These are phyloP conservation scores for Cardamine occulta DNA, from an alignment of 345 rosid species.

Conservation along the genomic window DNA sequence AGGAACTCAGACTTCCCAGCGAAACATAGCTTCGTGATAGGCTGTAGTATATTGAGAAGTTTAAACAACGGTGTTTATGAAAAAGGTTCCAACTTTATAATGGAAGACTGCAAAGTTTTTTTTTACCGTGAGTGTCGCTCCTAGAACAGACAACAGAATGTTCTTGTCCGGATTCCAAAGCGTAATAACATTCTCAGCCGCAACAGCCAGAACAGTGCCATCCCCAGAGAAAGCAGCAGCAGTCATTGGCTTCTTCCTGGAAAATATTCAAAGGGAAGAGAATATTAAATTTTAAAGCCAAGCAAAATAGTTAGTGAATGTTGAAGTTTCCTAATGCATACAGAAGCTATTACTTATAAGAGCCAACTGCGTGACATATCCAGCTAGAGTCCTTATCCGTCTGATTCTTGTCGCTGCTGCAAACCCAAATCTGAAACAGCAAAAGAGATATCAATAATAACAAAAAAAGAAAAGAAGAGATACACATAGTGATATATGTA, in stretches of 20 bases:
- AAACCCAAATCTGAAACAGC: constrained; percentile 71
- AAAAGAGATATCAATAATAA: background rate
- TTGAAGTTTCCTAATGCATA: constrained; percentile 8
- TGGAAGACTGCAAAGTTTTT: background rate
- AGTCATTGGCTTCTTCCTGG: constrained; percentile 86
- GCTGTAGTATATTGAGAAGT: constrained; percentile 26
- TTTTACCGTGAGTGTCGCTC: constrained; percentile 63
- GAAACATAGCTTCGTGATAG: constrained; percentile 67
- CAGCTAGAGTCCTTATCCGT: constrained; percentile 59
- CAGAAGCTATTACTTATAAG: constrained; percentile 69
- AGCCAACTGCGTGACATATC: constrained; percentile 90
- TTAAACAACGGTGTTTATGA: background rate
- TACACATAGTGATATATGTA: background rate
- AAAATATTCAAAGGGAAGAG: constrained; percentile 2
- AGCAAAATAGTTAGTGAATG: background rate
- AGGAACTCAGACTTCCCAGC: constrained; percentile 75
- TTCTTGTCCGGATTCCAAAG: constrained; percentile 88
- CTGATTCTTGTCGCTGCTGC: constrained; percentile 52
- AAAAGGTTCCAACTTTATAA: background rate
- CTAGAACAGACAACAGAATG: constrained; percentile 78
- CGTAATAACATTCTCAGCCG: constrained; percentile 86
- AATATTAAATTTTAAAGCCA: background rate
- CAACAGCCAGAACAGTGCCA: constrained; percentile 97
- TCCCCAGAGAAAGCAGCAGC: constrained; percentile 94
- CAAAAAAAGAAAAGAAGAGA: background rate